These are phyloP conservation scores for Dendrobium officinale DNA, from an alignment of 106 monocot species.

Conservation along the genomic window DNA sequence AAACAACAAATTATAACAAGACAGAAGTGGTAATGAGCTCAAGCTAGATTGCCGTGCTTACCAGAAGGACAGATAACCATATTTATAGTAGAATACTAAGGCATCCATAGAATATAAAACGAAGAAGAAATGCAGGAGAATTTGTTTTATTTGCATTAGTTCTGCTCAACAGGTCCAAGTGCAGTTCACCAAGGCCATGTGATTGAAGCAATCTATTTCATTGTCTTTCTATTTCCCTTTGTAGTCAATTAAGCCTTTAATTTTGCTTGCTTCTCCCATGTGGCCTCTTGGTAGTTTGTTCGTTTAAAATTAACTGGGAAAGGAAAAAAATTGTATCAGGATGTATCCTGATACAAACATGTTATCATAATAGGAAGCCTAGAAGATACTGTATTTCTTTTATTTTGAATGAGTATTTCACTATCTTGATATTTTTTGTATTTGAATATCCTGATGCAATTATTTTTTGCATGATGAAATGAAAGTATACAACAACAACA, in stretches of 20 bases:
- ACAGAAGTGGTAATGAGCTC: not conserved
- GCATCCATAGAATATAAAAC: not conserved
- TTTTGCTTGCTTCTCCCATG: not conserved
- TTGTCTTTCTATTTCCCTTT: not conserved
- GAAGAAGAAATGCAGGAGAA: not conserved
- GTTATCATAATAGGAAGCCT: no score
- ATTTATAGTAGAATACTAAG: conserved; percentile 13
- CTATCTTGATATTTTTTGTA: not conserved
- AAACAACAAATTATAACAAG: not conserved
- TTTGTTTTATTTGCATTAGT: not conserved
- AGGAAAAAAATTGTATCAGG: no score
- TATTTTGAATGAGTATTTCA: not conserved
- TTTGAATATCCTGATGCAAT: no score
- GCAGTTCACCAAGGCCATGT: conserved; percentile 12
- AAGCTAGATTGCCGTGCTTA: not conserved
- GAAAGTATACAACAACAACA: not conserved
- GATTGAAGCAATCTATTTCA: not conserved
- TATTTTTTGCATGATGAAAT: not conserved
- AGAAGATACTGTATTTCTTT: not conserved
- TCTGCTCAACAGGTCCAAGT: conserved; percentile 5
- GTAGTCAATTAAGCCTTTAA: conserved; percentile 2
- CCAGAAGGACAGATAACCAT: not conserved
- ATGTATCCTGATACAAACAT: no score
- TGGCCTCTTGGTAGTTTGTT: not conserved
- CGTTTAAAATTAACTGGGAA: not conserved